Evolutionary conservation across 768 basidiomycete genomes (phyloP), one percentile per base, ranked within the genome.

Genomic region (Dentipellis sp.): DNA sequence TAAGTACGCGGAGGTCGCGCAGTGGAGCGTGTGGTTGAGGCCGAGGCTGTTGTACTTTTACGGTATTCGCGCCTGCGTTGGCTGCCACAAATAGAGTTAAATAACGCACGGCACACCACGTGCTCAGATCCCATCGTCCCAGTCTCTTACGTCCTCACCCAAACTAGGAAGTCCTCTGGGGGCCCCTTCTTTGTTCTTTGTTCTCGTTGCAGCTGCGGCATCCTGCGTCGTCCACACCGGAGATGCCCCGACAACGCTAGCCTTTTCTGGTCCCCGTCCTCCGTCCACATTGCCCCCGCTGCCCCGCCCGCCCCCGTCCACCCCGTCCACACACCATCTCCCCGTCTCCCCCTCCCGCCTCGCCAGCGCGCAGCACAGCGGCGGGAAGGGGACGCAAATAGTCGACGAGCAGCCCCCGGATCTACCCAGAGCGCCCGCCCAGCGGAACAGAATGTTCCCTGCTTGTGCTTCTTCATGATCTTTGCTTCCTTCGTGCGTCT

Each of bases 21-120:
- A 55, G 61, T 52, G 52, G 60, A 62, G 59, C 58, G 60, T 62
- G 60, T 62, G 56, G 60, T 55, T 58, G 59, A 49, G 56, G 47
- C 37, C 52, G 60, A 55, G 61, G 56, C 51, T 52, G 54, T 62
- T 62, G 60, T 60, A 62, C 56, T 58, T 55, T 34, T 55, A 55
- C 46, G 54, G 54, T 21, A 21, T 52, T 19, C 40, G 14, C 19
- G 29, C 19, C 40, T 42, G 40, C 40, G 40, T 14, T 42, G 40
- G 40, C 14, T 42, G 40, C 48, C 19, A 34, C 52, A 35, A 40
- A 35, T 12, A 21, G 23, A 21, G 14, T 35, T 53, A 53, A 53
- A 53, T 42, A 53, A 53, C 29, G n/a, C 16, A 23, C 52, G 22
- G 21, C 16, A 52, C 12, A 45, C 42, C 42, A 45, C 42, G 42